Percentiles rank a stretch among this genome's conserved stretches.
phyloP scores from a whole-genome alignment of 768 basidiomycete species.

The Trametes gibbosa region DNA sequence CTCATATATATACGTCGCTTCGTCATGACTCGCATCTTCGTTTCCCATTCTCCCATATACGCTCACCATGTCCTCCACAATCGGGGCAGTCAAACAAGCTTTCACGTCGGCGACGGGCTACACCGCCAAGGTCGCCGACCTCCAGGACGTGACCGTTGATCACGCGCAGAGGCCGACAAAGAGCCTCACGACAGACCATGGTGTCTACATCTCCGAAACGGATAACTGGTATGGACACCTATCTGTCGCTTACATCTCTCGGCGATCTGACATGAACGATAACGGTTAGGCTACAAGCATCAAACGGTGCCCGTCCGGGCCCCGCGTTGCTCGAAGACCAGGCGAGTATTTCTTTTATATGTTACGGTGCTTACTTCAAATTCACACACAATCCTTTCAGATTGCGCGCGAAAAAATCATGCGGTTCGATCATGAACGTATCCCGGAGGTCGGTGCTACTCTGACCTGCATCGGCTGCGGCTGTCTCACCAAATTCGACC shows the following conservation, averaged over 20 bases:
- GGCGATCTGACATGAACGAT: neutral
- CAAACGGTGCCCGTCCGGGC: constrained; percentile 48
- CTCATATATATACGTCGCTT: constrained; percentile 2
- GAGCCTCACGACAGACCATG: constrained; percentile 59
- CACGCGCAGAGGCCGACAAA: constrained; percentile 23
- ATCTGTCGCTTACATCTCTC: neutral
- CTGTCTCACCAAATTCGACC: constrained; percentile 21
- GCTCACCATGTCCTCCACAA: constrained; percentile 20
- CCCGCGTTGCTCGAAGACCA: constrained; percentile 80
- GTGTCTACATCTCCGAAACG: constrained; percentile 55
- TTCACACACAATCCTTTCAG: neutral
- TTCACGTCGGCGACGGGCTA: constrained; percentile 21
- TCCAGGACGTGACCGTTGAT: constrained; percentile 33
- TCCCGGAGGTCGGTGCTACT: constrained; percentile 60
- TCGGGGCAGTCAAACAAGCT: constrained; percentile 25
- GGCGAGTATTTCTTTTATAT: constrained; percentile 14
- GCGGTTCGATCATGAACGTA: constrained; percentile 85
- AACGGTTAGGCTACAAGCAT: constrained; percentile 51
- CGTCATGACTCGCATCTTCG: neutral
- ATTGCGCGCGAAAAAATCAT: constrained; percentile 71
- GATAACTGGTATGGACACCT: constrained; percentile 54
- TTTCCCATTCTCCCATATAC: neutral
- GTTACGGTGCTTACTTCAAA: neutral
- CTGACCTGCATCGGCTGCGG: no score
- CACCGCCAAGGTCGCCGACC: constrained; percentile 27